Percentiles rank a stretch among this genome's conserved stretches.
Conservation (phyloP, 352 stramenopile species). For the Aphanomyces astaci region DNA sequence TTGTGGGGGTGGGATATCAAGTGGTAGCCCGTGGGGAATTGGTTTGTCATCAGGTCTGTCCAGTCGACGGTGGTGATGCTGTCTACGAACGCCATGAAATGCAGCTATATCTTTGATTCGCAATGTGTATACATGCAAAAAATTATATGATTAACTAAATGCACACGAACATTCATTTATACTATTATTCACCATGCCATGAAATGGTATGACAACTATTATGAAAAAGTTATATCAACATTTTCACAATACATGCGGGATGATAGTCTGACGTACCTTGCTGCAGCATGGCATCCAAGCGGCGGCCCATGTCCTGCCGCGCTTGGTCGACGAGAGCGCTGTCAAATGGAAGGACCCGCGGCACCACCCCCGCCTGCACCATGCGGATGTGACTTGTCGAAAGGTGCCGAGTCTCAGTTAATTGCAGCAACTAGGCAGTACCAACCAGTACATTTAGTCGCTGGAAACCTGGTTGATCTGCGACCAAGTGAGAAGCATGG, state of each 20-base stretch:
- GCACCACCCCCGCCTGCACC: slow-evolving; percentile 57
- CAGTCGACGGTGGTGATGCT: not conserved
- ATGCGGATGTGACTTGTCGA: slow-evolving; percentile 18
- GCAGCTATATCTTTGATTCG: too few relatives aligned
- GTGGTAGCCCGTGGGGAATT: not conserved
- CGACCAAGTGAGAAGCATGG: too few relatives aligned
- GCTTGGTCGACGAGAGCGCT: slow-evolving; percentile 25
- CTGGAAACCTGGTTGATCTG: too few relatives aligned
- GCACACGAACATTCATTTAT: not conserved
- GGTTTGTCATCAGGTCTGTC: not conserved
- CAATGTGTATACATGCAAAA: not conserved
- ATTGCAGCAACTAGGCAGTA: slow-evolving; percentile 29
- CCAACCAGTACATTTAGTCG: not conserved
- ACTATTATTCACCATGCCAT: not conserved
- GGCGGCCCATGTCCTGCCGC: slow-evolving; percentile 26
- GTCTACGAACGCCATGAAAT: too few relatives aligned
- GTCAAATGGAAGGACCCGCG: slow-evolving; percentile 45
- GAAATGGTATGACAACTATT: not conserved
- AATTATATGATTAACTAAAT: too few relatives aligned
- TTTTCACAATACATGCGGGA: too few relatives aligned
- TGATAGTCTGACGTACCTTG: not conserved
- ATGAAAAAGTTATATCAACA: too few relatives aligned
- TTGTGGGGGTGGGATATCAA: slow-evolving; percentile 2
- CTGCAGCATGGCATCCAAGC: slow-evolving; percentile 39
- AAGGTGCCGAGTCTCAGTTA: not conserved